Percentiles rank a stretch among this genome's conserved stretches.
Conservation (phyloP, 2,329 filamentous ascomycete species). For the Arthrobotrys conoides region DNA sequence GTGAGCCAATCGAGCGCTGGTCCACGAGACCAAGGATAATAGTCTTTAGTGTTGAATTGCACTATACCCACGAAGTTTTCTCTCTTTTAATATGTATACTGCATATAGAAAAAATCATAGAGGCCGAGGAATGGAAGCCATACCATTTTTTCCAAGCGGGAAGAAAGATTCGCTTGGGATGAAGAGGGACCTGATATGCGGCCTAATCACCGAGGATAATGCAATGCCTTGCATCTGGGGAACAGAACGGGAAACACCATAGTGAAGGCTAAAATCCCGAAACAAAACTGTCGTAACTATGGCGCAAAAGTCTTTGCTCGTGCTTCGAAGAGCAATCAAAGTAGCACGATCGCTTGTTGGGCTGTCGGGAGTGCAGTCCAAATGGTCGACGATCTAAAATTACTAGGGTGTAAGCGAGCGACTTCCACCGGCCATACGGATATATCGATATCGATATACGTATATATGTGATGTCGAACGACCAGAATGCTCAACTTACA, state of each 20-base stretch:
- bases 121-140: neutral
- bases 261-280: constrained; percentile 35
- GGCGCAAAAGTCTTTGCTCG: constrained; percentile 31
- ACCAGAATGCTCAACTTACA: constrained; percentile 21
- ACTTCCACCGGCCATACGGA: no score
- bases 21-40: constrained; percentile 51
- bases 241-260: constrained; percentile 39
- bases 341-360: constrained; percentile 39
- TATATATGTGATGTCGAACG: no score
- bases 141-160: constrained; percentile 51
- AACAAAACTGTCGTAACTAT: constrained; percentile 28
- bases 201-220: constrained; percentile 2
- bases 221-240: constrained; percentile 28
- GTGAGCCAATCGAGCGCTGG: constrained; percentile 2
- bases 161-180: constrained; percentile 50
- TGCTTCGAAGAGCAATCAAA: constrained; percentile 11
- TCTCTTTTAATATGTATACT: neutral
- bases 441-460: no score
- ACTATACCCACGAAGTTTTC: constrained; percentile 25
- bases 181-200: constrained; percentile 28
- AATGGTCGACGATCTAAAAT: constrained; percentile 39
- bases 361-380: constrained; percentile 17
- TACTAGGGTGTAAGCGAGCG: constrained; percentile 7
- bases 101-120: neutral
- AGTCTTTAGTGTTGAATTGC: constrained; percentile 26